Evolutionary conservation across 208 protist species (phyloP), one percentile per base, ranked within the genome.

Genomic region (Trypanosoma brucei): DNA sequence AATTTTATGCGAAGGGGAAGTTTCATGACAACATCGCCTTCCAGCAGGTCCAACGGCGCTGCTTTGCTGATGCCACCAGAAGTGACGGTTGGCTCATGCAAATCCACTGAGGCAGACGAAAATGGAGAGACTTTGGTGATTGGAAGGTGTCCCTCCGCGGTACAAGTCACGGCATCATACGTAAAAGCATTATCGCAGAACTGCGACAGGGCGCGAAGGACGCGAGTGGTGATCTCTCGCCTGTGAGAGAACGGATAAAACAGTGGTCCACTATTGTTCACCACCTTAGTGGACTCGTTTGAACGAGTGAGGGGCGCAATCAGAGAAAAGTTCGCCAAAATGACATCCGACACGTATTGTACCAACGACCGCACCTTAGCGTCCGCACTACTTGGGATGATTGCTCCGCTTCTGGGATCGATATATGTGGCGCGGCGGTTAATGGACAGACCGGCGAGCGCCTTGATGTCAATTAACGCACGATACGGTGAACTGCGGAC

Each of bases 401-500:
- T 75, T 22, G 72, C 77, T 46, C 78, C 82, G 48, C 75, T 81
- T 42, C 80, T 40, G 9, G 79, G 75, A 61, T 94, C 87, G 22
- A 94, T 55, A 74, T 94, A 94, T 58, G 70, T 70, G 0, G 87
- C 87, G 31, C 76, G 74, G 31, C 79, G 75, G 59, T 68, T 87
- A 33, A 94, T 62, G n/a, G 62, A 72, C 9, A 88, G 81, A 62
- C 64, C 35, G 36, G 67, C 65, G 35, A 86, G 69, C 33, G 33
- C 58, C 38, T 78, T 70, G 7, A 68, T 52, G 56, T 90, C 75
- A 35, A 94, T 46, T 46, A 86, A 55, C 2, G 76, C 81, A 1
- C 84, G 76, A 60, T 86, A 94, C n/a, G 76, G 76, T 37, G 60
- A 35, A 35, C 22, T 30, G 65, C 3, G 35, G 35, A 3, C 2